Percentiles rank a stretch among this genome's conserved stretches.
Conservation (phyloP, 805 yeast genomes). For the Spathaspora boniae region DNA sequence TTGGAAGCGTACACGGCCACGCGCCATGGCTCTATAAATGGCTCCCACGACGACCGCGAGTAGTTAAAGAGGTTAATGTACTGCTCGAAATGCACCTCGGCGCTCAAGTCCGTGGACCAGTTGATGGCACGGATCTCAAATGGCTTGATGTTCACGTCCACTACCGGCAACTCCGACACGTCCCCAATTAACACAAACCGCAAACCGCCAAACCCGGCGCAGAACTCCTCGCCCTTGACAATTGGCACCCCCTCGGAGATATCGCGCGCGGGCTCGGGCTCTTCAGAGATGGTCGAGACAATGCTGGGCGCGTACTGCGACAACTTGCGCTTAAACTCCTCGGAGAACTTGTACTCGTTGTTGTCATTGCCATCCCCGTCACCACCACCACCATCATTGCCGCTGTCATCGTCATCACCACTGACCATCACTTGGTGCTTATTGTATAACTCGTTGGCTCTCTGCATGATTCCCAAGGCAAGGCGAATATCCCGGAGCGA, state of each 20-base stretch:
- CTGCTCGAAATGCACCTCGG: slow-evolving; percentile 61
- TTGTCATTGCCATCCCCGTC: slow-evolving; percentile 14
- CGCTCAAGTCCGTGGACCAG: slow-evolving; percentile 83
- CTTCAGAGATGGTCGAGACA: slow-evolving; percentile 45
- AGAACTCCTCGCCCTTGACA: slow-evolving; percentile 65
- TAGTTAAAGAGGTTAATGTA: slow-evolving; percentile 79
- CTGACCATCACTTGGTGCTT: slow-evolving; percentile 14
- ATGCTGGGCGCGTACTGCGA: slow-evolving; percentile 70
- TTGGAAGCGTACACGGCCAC: slow-evolving; percentile 67
- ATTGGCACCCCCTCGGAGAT: slow-evolving; percentile 34
- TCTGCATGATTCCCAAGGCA: slow-evolving; percentile 69
- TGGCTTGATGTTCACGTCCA: slow-evolving; percentile 71
- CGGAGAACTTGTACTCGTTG: slow-evolving; percentile 45
- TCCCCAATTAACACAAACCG: slow-evolving; percentile 85
- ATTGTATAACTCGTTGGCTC: slow-evolving; percentile 56
- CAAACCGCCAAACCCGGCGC: slow-evolving; percentile 67
- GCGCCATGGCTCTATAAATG: slow-evolving; percentile 85
- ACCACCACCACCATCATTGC: no score
- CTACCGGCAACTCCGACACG: slow-evolving; percentile 83
- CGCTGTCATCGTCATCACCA: slow-evolving; percentile 1
- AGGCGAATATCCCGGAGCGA: slow-evolving; percentile 84
- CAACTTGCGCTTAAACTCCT: slow-evolving; percentile 58
- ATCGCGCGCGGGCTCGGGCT: slow-evolving; percentile 14
- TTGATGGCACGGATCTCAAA: slow-evolving; percentile 67
- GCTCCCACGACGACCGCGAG: slow-evolving; percentile 92